Evolutionary conservation across 805 yeast species (phyloP).

Genomic region (Saturnispora serradocipensis): DNA sequence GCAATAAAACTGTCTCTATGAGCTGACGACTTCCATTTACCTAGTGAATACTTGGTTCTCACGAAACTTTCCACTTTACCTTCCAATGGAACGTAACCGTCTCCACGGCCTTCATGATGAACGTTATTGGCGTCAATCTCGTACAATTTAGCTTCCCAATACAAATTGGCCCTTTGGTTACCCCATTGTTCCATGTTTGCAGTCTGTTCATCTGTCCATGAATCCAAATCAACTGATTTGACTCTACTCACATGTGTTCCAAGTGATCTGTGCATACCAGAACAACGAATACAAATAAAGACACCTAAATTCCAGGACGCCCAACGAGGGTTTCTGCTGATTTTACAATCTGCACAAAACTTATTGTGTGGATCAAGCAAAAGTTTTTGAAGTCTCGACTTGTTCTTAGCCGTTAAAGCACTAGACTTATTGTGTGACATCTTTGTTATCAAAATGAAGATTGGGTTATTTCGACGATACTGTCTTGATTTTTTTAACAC

Average conservation of each 20-base stretch:
- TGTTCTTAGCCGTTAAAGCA: slow-evolving; percentile 39
- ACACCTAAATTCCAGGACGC: slow-evolving; percentile 95
- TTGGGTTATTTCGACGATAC: not conserved
- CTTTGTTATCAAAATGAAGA: not conserved
- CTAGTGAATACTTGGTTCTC: slow-evolving; percentile 83
- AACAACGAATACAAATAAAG: slow-evolving; percentile 87
- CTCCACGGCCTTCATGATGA: slow-evolving; percentile 30
- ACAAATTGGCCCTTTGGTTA: slow-evolving; percentile 64
- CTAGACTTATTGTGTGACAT: slow-evolving; percentile 16
- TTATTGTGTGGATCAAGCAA: slow-evolving; percentile 71
- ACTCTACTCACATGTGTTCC: slow-evolving; percentile 94
- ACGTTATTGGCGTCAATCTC: slow-evolving; percentile 2
- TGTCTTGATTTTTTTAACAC: not conserved
- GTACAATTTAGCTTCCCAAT: slow-evolving; percentile 64
- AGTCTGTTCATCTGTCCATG: slow-evolving; percentile 93
- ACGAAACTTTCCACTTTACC: slow-evolving; percentile 83
- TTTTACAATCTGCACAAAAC: slow-evolving; percentile 86
- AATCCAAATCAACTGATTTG: slow-evolving; percentile 87
- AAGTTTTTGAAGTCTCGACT: slow-evolving; percentile 63
- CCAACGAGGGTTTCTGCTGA: slow-evolving; percentile 90
- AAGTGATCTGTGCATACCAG: slow-evolving; percentile 91
- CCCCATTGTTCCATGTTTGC: slow-evolving; percentile 81
- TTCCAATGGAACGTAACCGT: slow-evolving; percentile 66
- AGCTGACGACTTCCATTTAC: slow-evolving; percentile 67
- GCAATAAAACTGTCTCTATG: slow-evolving; percentile 30